These are phyloP conservation scores for Tulasnella sp. DNA, from an alignment of 768 basidiomycete species.

Conservation along the genomic window DNA sequence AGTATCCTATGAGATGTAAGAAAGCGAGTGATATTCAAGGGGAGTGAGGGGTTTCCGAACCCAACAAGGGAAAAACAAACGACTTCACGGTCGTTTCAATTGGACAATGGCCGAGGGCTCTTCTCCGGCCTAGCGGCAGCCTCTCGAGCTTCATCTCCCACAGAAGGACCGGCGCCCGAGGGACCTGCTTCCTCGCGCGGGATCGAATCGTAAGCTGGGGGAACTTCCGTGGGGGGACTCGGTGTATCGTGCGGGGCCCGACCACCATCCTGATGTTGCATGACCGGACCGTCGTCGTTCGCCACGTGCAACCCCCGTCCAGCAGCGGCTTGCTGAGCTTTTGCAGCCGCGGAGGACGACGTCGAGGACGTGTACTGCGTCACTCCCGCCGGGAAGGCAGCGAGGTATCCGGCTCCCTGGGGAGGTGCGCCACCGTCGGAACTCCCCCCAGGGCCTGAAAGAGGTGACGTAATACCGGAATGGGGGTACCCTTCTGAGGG, in stretches of 20 bases:
- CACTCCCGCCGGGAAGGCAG: neutral
- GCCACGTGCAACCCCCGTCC: neutral
- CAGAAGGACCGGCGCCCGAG: neutral
- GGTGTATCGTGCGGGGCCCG: neutral
- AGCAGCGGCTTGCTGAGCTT: neutral
- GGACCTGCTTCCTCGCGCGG: neutral
- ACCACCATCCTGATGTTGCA: constrained; percentile 6
- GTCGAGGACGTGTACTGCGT: neutral
- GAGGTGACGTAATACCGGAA: neutral
- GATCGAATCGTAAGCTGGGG: constrained; percentile 10
- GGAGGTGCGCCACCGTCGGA: neutral
- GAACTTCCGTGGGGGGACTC: neutral
- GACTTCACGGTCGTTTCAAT: neutral
- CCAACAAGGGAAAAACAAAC: neutral
- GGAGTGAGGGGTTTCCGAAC: neutral
- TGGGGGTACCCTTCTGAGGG: neutral
- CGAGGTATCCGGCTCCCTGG: neutral
- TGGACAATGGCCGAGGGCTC: neutral
- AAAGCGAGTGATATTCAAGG: neutral
- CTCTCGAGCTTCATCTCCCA: neutral
- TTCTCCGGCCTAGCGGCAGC: neutral
- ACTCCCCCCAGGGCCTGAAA: neutral
- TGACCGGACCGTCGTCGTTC: neutral
- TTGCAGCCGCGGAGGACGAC: neutral
- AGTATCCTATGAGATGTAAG: neutral